Conservation (phyloP, 192 early-diverging fungal genomes). For the Globomyces pollinis-pini region DNA sequence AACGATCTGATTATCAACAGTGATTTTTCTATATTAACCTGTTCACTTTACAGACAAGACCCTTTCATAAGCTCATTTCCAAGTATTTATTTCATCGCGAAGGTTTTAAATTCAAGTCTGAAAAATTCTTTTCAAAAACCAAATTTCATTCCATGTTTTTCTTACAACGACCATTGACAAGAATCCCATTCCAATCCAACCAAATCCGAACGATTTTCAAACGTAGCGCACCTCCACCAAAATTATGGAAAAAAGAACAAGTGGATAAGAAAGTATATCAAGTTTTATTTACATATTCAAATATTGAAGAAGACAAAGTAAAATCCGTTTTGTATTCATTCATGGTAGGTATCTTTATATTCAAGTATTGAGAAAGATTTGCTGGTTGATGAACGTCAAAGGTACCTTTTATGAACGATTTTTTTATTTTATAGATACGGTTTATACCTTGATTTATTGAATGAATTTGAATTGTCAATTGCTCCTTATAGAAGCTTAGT, state of each 20-base stretch:
- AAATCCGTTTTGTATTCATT: not conserved
- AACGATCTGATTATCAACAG: no score
- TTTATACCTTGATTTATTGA: conserved; percentile 10
- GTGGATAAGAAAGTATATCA: conserved; percentile 24
- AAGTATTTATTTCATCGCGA: no score
- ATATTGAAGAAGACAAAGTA: conserved; percentile 19
- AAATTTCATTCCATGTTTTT: conserved; percentile 1
- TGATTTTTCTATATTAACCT: no score
- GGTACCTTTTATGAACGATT: conserved; percentile 18
- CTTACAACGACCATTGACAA: no score
- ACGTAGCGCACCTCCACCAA: conserved; percentile 8
- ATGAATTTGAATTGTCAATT: conserved; percentile 9
- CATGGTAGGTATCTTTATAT: conserved; percentile 16
- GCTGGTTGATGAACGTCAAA: conserved; percentile 13
- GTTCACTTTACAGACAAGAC: no score
- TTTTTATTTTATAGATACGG: conserved; percentile 11
- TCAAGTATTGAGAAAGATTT: conserved; percentile 19
- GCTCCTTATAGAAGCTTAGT: conserved; percentile 3
- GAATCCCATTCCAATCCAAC: conserved; percentile 5
- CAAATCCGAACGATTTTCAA: conserved; percentile 14
- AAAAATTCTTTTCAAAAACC: no score
- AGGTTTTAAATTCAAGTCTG: no score
- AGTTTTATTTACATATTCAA: conserved; percentile 27
- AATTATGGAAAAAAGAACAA: conserved; percentile 15
- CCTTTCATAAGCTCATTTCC: no score